Conservation (phyloP, 352 stramenopile genomes). For the Phytophthora agathidicida region DNA sequence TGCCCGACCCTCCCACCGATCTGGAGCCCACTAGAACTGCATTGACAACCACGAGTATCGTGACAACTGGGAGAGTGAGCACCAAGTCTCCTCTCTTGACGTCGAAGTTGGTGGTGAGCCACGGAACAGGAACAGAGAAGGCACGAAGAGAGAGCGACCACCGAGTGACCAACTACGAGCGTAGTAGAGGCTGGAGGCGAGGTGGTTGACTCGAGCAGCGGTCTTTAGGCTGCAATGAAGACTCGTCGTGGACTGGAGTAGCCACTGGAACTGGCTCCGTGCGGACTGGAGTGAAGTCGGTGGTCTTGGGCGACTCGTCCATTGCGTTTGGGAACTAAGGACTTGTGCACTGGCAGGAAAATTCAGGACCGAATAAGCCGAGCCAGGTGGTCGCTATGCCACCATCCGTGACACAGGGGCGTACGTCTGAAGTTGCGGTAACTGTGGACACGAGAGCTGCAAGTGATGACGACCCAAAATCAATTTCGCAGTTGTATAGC, state of each 20-base stretch:
- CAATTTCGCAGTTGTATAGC: too few relatives aligned
- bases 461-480: too few relatives aligned
- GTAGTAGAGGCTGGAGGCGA: slow-evolving; percentile 14
- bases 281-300: slow-evolving; percentile 2
- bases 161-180: slow-evolving; percentile 25
- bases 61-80: slow-evolving; percentile 25
- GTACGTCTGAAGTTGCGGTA: too few relatives aligned
- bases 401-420: too few relatives aligned
- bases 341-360: neutral
- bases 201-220: slow-evolving; percentile 1
- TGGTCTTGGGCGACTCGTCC: slow-evolving; percentile 6
- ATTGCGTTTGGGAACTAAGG: neutral
- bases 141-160: slow-evolving; percentile 23
- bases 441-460: too few relatives aligned
- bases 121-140: slow-evolving; percentile 29
- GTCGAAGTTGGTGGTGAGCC: slow-evolving; percentile 32
- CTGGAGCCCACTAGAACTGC: slow-evolving; percentile 1
- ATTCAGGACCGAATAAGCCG: too few relatives aligned
- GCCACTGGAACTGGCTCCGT: slow-evolving; percentile 8
- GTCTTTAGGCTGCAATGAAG: slow-evolving; percentile 1
- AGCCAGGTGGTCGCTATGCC: too few relatives aligned
- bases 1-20: slow-evolving; percentile 16
- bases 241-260: neutral
- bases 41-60: slow-evolving; percentile 20
- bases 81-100: slow-evolving; percentile 44